phyloP scores from a whole-genome alignment of 176 grass and related monocot species.

The Cymbopogon citratus region DNA sequence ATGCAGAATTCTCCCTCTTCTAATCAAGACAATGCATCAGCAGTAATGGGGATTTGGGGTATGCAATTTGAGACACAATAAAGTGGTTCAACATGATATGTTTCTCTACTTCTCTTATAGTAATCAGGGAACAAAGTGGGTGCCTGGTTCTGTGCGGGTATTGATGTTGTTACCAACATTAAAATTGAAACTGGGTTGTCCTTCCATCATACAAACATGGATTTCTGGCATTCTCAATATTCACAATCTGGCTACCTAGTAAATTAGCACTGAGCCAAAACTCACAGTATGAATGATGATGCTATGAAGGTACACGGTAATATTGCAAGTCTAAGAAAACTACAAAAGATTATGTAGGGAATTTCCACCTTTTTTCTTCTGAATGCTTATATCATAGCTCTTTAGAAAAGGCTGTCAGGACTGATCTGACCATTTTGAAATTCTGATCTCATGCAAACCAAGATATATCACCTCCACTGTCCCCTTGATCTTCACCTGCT shows the following conservation, averaged over 20 bases:
- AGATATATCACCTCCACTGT: neutral
- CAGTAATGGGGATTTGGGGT: neutral
- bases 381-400: neutral
- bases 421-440: neutral
- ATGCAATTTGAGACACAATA: neutral
- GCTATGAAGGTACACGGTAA: neutral
- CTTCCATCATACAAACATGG: neutral
- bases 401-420: neutral
- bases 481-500: neutral
- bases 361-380: neutral
- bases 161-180: neutral
- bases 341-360: neutral
- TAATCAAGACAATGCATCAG: no score
- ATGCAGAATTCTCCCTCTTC: neutral
- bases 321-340: neutral
- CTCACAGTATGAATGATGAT: neutral
- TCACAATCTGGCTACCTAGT: neutral
- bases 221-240: neutral
- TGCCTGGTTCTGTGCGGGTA: neutral
- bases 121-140: neutral
- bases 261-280: neutral
- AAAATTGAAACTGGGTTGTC: neutral
- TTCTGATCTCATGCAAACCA: neutral
- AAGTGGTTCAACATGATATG: neutral
- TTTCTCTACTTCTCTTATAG: neutral